These are phyloP conservation scores for Talaromyces sp. DNA, from an alignment of 2,329 filamentous ascomycete species.

Conservation along the genomic window DNA sequence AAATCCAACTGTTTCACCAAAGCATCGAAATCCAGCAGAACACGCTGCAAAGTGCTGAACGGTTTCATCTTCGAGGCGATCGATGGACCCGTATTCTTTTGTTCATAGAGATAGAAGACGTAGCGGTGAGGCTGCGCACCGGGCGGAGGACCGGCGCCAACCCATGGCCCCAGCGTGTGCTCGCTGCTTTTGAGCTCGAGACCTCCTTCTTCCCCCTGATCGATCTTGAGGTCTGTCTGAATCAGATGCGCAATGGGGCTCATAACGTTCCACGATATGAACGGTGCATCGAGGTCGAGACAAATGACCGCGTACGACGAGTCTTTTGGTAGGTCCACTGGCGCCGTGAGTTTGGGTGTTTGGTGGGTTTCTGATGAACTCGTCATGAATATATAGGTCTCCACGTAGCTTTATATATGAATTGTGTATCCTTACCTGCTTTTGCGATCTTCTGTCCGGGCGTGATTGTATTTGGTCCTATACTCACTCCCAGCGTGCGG, in stretches of 20 bases:
- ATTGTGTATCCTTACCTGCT: constrained; percentile 1
- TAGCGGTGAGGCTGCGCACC: constrained; percentile 15
- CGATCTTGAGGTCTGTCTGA: constrained; percentile 37
- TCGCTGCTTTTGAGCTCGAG: constrained; percentile 7
- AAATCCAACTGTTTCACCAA: constrained; percentile 12
- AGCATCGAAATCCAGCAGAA: constrained; percentile 5
- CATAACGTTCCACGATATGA: constrained; percentile 38
- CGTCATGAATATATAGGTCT: background rate
- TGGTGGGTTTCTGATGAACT: constrained; percentile 3
- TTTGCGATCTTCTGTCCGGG: constrained; percentile 12
- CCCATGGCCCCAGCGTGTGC: constrained; percentile 2
- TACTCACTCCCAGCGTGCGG: constrained; percentile 12
- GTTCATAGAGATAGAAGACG: constrained; percentile 11
- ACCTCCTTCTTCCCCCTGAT: background rate
- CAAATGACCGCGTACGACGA: constrained; percentile 11
- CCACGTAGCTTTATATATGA: background rate
- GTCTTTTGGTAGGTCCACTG: constrained; percentile 13
- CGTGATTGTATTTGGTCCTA: constrained; percentile 8
- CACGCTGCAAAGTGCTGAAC: background rate
- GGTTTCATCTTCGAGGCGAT: constrained; percentile 4
- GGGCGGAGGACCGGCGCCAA: constrained; percentile 10
- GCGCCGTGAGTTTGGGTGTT: constrained; percentile 13
- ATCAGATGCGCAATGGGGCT: constrained; percentile 50
- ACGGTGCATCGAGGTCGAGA: constrained; percentile 49
- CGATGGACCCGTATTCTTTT: background rate